phyloP scores from a whole-genome alignment of 2,329 filamentous ascomycete genomes.

The Colletotrichum chlorophyti region DNA sequence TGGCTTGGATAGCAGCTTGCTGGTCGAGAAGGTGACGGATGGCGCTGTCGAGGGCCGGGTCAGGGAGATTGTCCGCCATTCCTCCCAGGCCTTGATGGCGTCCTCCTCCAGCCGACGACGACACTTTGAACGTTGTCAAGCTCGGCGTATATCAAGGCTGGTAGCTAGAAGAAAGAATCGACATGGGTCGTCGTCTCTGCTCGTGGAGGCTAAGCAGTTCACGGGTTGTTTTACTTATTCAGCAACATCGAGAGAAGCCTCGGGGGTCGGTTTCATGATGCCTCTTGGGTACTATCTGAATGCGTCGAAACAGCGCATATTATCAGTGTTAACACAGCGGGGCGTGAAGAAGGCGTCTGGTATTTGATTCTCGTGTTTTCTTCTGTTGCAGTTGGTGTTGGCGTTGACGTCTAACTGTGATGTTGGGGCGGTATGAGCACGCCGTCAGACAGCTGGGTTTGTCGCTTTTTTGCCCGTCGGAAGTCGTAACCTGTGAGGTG shows the following conservation, averaged over 20 bases:
- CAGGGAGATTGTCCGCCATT: constrained; percentile 35
- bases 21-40: constrained; percentile 57
- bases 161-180: background rate
- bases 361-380: constrained; percentile 1
- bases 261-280: constrained; percentile 5
- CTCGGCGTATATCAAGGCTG: background rate
- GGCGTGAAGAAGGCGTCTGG: background rate
- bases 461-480: constrained; percentile 13
- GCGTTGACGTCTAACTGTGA: constrained; percentile 4
- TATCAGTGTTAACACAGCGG: background rate
- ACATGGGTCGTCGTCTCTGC: background rate
- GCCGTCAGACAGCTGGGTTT: constrained; percentile 5
- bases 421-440: constrained; percentile 35
- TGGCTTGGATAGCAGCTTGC: constrained; percentile 60
- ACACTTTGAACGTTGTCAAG: constrained; percentile 10
- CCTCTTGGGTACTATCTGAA: background rate
- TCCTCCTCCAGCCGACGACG: constrained; percentile 26
- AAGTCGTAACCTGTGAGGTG: background rate
- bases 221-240: background rate
- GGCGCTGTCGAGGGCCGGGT: constrained; percentile 49
- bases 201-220: background rate
- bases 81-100: constrained; percentile 26
- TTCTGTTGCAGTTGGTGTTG: constrained; percentile 18
- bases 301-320: background rate
- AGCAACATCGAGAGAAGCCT: constrained; percentile 9